Evolutionary conservation across 192 early-diverging fungal species (phyloP).

Genomic region (Coemansia sp.): DNA sequence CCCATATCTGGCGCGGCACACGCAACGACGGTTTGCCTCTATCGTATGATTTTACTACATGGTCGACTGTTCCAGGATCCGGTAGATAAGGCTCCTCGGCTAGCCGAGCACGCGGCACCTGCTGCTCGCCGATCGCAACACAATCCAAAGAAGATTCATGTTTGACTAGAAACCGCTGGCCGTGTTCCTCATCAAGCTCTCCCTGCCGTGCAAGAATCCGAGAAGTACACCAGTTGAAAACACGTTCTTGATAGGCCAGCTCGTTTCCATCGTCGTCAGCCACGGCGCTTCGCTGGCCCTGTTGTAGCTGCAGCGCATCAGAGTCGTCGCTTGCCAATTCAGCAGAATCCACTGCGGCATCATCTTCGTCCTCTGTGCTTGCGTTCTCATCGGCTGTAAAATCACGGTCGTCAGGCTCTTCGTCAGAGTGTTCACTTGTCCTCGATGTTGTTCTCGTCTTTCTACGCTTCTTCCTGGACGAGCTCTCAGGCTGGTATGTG

Average conservation of each 20-base stretch:
- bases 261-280: slow-evolving; percentile 62
- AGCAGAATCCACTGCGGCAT: not conserved
- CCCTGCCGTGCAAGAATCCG: slow-evolving; percentile 41
- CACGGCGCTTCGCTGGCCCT: slow-evolving; percentile 5
- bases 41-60: slow-evolving; percentile 30
- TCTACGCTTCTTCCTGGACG: not conserved
- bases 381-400: not conserved
- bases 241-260: slow-evolving; percentile 46
- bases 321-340: slow-evolving; percentile 2
- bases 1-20: slow-evolving; percentile 82
- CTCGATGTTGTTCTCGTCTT: not conserved
- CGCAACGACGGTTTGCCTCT: slow-evolving; percentile 28
- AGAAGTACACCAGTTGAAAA: slow-evolving; percentile 49
- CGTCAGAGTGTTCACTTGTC: not conserved
- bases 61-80: slow-evolving; percentile 31
- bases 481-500: slow-evolving; percentile 31
- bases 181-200: not conserved
- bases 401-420: slow-evolving; percentile 3
- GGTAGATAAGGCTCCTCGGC: slow-evolving; percentile 42
- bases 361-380: not conserved
- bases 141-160: not conserved
- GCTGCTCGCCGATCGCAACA: slow-evolving; percentile 10
- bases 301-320: too few species aligned
- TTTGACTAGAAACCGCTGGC: not conserved
- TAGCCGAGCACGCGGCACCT: slow-evolving; percentile 16